These are phyloP conservation scores for Chrysosporium keratinophilum DNA, from an alignment of 2,329 filamentous ascomycete genomes.

Conservation along the genomic window DNA sequence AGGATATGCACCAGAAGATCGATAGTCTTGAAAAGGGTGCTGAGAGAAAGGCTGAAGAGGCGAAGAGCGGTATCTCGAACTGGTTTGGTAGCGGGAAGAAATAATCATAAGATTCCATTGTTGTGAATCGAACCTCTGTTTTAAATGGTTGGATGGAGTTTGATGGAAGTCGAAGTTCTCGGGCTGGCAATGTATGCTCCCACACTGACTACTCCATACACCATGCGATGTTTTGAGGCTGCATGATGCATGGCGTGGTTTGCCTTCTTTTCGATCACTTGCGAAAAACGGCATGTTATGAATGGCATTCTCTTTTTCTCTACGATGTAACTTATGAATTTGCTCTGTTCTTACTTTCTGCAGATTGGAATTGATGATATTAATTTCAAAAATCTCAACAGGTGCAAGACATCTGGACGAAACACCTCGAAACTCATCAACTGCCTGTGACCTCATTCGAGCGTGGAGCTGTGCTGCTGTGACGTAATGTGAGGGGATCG, in stretches of 20 bases:
- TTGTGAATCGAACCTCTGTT: background rate
- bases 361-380: conserved; percentile 5
- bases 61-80: conserved; percentile 70
- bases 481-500: no score
- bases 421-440: background rate
- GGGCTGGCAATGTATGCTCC: no score
- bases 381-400: background rate
- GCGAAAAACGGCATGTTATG: background rate
- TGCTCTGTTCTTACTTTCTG: background rate
- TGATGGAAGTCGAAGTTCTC: no score
- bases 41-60: conserved; percentile 65
- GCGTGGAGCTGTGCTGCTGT: no score
- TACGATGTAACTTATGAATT: no score
- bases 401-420: background rate
- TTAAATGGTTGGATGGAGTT: background rate
- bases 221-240: no score
- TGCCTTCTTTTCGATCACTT: background rate
- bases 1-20: conserved; percentile 44
- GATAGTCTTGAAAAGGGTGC: conserved; percentile 77
- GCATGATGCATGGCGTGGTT: no score
- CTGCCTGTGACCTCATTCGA: no score
- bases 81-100: conserved; percentile 62
- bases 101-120: conserved; percentile 5
- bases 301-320: background rate
- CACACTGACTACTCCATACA: no score